phyloP scores from a whole-genome alignment of 768 basidiomycete genomes.

The Phanerochaete carnosa region DNA sequence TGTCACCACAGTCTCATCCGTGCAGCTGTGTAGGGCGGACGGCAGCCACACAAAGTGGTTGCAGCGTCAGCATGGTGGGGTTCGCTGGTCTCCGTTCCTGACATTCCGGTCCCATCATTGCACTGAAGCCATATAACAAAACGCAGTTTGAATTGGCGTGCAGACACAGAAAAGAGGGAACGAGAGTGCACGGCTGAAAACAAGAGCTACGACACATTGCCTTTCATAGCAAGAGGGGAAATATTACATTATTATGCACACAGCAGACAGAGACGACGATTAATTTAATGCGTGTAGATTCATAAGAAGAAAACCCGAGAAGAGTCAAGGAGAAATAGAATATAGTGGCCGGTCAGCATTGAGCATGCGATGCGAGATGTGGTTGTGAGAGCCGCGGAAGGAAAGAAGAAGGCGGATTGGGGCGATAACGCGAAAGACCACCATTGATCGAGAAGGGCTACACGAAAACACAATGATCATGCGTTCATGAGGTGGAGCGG shows the following conservation, averaged over 20 bases:
- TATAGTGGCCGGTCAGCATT: neutral
- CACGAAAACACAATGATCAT: neutral
- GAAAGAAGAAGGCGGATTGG: neutral
- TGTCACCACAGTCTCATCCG: too few relatives aligned
- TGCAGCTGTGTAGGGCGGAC: too few relatives aligned
- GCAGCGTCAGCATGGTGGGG: too few relatives aligned
- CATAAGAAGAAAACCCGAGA: neutral
- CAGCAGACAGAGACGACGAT: neutral
- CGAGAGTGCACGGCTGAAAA: too few relatives aligned
- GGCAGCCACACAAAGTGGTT: too few relatives aligned
- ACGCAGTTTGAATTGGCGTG: too few relatives aligned
- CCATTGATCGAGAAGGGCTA: neutral
- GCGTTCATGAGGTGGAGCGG: neutral
- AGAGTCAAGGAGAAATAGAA: neutral
- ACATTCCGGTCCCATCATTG: too few relatives aligned
- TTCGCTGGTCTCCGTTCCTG: too few relatives aligned
- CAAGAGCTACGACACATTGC: neutral
- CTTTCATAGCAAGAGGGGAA: neutral
- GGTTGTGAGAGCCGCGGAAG: neutral
- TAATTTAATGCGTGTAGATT: slow-evolving; percentile 2
- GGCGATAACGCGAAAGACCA: neutral
- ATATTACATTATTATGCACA: slow-evolving; percentile 2
- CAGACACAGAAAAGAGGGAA: too few relatives aligned
- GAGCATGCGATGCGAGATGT: neutral
- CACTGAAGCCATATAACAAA: too few relatives aligned